A percentile compares a stretch with the other conserved stretches of the same genome.
These are phyloP conservation scores for Citrus maxima DNA, from an alignment of 345 rosid genomes.

Conservation along the genomic window DNA sequence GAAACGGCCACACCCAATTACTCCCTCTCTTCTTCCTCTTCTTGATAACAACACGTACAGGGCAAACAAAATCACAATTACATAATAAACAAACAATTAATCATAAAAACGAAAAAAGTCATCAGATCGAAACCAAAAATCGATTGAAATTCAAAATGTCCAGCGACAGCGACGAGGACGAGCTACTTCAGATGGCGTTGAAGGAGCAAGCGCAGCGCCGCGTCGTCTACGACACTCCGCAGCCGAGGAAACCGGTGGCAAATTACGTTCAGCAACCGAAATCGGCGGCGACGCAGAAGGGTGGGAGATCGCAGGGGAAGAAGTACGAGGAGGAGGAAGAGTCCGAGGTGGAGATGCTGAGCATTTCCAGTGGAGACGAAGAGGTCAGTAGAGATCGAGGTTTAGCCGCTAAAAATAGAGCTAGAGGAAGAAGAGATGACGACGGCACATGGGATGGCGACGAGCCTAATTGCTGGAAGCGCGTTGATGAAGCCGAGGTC, in stretches of 20 bases:
- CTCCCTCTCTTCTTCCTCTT: not conserved
- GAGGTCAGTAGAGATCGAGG: conserved; percentile 52
- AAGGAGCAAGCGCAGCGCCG: conserved; percentile 84
- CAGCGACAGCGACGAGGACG: conserved; percentile 89
- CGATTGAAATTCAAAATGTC: conserved; percentile 45
- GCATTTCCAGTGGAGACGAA: conserved; percentile 98
- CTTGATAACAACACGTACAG: not conserved
- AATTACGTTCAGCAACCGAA: conserved; percentile 78
- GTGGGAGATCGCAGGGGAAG: conserved; percentile 6
- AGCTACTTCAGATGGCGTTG: conserved; percentile 94
- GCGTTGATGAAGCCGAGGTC: conserved; percentile 91
- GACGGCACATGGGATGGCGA: conserved; percentile 79
- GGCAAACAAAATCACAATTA: not conserved
- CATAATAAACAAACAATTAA: not conserved
- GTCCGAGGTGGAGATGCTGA: conserved; percentile 97
- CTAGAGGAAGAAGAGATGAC: conserved; percentile 51
- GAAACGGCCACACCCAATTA: not conserved
- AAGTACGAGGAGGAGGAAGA: conserved; percentile 84
- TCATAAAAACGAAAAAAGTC: not conserved
- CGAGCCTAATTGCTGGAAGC: conserved; percentile 94
- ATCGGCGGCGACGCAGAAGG: conserved; percentile 10
- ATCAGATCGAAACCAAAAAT: conserved; percentile 28
- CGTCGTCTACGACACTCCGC: conserved; percentile 53
- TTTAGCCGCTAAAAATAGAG: conserved; percentile 13
- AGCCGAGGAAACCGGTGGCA: conserved; percentile 55